Conservation (phyloP, 345 rosid genomes). For the Pugionium cornutum region DNA sequence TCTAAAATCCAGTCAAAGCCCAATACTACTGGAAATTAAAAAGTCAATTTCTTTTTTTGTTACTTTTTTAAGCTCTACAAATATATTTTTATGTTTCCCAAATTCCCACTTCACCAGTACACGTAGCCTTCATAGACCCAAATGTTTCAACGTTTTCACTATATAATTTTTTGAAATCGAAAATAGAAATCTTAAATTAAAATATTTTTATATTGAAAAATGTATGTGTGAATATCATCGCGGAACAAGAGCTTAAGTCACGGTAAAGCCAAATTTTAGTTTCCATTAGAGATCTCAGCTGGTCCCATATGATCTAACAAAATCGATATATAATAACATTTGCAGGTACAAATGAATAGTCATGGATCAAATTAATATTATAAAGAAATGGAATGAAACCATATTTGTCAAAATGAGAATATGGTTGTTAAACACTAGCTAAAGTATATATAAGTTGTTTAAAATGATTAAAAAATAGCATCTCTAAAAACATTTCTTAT, state of each 20-base stretch:
- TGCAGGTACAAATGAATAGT: background rate
- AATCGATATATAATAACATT: background rate
- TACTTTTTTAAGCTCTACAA: too few species aligned
- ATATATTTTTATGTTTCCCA: too few species aligned
- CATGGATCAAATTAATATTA: background rate
- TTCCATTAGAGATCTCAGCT: conserved; percentile 2
- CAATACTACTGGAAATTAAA: conserved; percentile 4
- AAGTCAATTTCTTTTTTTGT: too few species aligned
- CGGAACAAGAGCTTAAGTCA: conserved; percentile 24
- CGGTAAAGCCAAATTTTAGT: conserved; percentile 27
- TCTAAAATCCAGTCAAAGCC: background rate
- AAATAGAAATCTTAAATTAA: conserved; percentile 5
- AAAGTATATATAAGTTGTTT: conserved; percentile 6
- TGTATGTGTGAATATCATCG: conserved; percentile 11
- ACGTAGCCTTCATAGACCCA: too few species aligned
- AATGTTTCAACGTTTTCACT: background rate
- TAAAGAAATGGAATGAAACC: background rate
- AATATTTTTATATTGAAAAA: background rate
- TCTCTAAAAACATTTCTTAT: background rate
- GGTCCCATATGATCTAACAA: conserved; percentile 17
- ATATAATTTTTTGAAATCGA: background rate
- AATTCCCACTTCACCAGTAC: too few species aligned
- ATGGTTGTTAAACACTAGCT: background rate
- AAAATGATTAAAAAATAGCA: conserved; percentile 15
- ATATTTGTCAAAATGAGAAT: conserved; percentile 20